Evolutionary conservation across 176 grass and related monocot species (phyloP).

Genomic region (Carex parvula): DNA sequence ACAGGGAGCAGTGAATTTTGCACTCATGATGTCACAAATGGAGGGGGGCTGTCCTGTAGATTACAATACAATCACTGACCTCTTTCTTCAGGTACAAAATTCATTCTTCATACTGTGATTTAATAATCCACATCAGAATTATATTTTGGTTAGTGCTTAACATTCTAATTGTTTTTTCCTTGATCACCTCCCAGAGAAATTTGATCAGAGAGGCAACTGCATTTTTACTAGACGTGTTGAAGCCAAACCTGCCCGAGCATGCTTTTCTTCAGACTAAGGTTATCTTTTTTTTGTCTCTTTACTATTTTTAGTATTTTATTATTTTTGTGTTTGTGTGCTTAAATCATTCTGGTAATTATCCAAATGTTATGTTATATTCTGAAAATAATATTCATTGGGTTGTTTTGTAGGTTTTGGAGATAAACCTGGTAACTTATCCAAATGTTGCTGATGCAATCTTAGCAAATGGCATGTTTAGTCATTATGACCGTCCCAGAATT

Average conservation of each 20-base stretch:
- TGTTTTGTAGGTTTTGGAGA: conserved; percentile 80
- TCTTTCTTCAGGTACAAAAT: conserved; percentile 76
- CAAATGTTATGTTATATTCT: neutral
- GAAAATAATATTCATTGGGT: conserved; percentile 4
- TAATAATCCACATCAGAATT: conserved; percentile 20
- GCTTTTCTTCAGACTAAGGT: conserved; percentile 96
- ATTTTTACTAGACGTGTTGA: conserved; percentile 85
- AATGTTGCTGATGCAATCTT: conserved; percentile 97
- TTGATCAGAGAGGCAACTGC: conserved; percentile 90
- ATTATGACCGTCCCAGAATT: conserved; percentile 89
- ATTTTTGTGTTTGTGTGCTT: neutral
- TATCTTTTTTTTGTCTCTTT: conserved; percentile 4
- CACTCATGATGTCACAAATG: conserved; percentile 99
- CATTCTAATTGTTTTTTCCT: conserved; percentile 16
- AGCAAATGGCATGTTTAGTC: conserved; percentile 95
- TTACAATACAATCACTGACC: conserved; percentile 90
- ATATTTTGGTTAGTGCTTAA: conserved; percentile 6
- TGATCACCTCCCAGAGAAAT: conserved; percentile 49
- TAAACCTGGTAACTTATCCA: conserved; percentile 86
- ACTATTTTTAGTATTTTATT: neutral
- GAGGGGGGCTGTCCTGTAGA: conserved; percentile 83
- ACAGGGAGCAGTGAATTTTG: conserved; percentile 93
- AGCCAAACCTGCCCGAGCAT: conserved; percentile 80
- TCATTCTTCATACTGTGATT: conserved; percentile 20
- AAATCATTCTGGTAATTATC: neutral